A percentile compares a stretch with the other conserved stretches of the same genome.
Evolutionary conservation across 164 flowering plant species (phyloP).

Genomic region (Hamamelis virginiana): DNA sequence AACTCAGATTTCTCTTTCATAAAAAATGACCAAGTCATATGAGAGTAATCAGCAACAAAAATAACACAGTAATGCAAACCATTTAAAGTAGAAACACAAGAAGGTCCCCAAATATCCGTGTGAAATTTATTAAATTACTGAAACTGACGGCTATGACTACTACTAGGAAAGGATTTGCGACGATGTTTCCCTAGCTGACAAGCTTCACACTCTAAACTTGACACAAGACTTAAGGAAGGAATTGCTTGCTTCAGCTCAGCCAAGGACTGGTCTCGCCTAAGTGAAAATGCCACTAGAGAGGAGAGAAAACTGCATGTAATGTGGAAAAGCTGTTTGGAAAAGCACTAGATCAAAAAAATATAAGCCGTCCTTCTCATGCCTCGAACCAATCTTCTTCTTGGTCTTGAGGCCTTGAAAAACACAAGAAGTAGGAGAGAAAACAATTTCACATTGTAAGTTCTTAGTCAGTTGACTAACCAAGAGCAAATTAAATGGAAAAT

Average conservation of each 20-base stretch:
- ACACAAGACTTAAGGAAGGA: background rate
- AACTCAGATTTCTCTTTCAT: too few species aligned
- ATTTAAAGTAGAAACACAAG: background rate
- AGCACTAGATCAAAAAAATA: background rate
- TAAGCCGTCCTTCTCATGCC: background rate
- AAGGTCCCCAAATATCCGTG: background rate
- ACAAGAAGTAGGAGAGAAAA: background rate
- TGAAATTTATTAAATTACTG: background rate
- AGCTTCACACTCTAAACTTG: background rate
- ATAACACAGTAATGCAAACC: too few species aligned
- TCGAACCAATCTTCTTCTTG: background rate
- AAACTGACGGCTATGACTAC: background rate
- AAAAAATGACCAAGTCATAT: too few species aligned
- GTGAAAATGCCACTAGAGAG: background rate
- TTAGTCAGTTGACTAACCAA: background rate
- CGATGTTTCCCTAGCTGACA: background rate
- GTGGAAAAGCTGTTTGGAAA: too few species aligned
- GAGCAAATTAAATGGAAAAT: background rate
- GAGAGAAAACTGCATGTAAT: background rate
- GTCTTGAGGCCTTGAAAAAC: background rate
- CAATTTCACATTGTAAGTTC: background rate
- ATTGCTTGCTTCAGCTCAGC: background rate
- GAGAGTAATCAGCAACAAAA: too few species aligned
- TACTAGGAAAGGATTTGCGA: background rate
- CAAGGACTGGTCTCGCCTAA: background rate